These are phyloP conservation scores for Sorghum bicolor DNA, from an alignment of 176 grass and related monocot genomes.

Conservation along the genomic window Sorghum_bicolor_NCBIv3 NC_012874.2:68467501-68468000, in stretches of 20 bases:
- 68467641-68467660: neutral
- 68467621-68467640: neutral
- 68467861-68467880: slow-evolving; percentile 52
- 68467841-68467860: slow-evolving; percentile 60
- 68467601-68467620: neutral
- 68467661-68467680: neutral
- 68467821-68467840: slow-evolving; percentile 48
- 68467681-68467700: neutral
- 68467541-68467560: neutral
- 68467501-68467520: neutral
- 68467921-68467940: slow-evolving; percentile 48
- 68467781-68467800: slow-evolving; percentile 88
- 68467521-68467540: neutral
- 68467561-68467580: neutral
- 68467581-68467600: neutral
- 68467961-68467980: slow-evolving; percentile 52
- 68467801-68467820: slow-evolving; percentile 75
- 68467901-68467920: slow-evolving; percentile 41
- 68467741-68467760: neutral
- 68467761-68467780: slow-evolving; percentile 49
- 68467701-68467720: neutral
- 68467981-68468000: slow-evolving; percentile 56
- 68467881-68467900: slow-evolving; percentile 28
- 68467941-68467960: slow-evolving; percentile 43
- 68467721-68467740: neutral